Conservation (phyloP, 176 grass and related monocot species). For the Carex littledalei region DNA sequence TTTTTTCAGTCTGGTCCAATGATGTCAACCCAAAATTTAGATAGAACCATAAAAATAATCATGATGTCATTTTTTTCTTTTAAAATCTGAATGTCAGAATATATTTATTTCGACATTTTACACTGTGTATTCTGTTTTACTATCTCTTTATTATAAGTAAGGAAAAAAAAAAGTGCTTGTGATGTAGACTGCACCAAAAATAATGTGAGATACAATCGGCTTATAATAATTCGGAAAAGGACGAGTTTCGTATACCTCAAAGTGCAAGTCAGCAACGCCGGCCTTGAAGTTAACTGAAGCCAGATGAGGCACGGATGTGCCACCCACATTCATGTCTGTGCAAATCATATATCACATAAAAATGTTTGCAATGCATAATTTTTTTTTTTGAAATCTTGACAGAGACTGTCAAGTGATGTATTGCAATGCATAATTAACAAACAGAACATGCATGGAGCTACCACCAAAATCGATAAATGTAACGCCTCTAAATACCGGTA, state of each 20-base stretch:
- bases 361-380: neutral
- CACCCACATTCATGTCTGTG: constrained; percentile 16
- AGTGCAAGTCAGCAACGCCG: too few species aligned
- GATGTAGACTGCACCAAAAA: neutral
- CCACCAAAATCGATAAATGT: too few species aligned
- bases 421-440: neutral
- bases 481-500: too few species aligned
- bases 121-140: neutral
- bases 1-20: neutral
- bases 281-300: too few species aligned
- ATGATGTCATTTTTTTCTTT: neutral
- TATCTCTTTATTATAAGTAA: too few species aligned
- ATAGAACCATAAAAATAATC: neutral
- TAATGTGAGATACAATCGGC: too few species aligned
- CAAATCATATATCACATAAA: neutral
- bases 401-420: too few species aligned
- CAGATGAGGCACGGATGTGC: too few species aligned
- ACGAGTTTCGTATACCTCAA: too few species aligned
- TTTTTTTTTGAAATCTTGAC: too few species aligned
- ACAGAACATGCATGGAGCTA: neutral
- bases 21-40: neutral
- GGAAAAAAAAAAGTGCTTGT: too few species aligned
- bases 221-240: too few species aligned
- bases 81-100: neutral
- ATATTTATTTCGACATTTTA: constrained; percentile 12